Evolutionary conservation across 495 filamentous ascomycete genomes (phyloP), one percentile per base, ranked within the genome.

Genomic region (Achaetomiella virescens): DNA sequence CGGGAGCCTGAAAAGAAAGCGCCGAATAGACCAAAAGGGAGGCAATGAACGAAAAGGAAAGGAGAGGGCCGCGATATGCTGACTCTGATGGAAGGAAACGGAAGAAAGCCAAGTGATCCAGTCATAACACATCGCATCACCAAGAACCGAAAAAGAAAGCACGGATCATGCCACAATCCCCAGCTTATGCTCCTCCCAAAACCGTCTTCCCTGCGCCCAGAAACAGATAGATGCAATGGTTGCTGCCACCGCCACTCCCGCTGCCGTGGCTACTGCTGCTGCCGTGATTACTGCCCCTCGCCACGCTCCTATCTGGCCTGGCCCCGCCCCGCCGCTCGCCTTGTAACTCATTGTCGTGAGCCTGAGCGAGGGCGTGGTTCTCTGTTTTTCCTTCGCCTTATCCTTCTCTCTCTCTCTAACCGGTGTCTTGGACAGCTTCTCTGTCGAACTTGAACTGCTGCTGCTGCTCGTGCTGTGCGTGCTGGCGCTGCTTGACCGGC

Each of bases 181-280:
- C 27, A 60, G 57, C 43, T 60, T 65, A 0, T 52, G 49, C 3
- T 57, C 37, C 44, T 55, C 46, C 17, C 49, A 50, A 36, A 35
- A 56, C 18, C 54, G 54, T 17, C 54, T 40, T 4, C 59, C 38
- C 62, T 50, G 17, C 57, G 33, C 25, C 56, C 52, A 4, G 60
- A 62, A 17, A 64, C 52, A 4, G 60, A 62, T 15, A 64, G 43
- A 35, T 64, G 62, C n/a, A 64, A 20, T 61, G 55, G 36, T 61
- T 58, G 11, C n/a, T 44, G 18, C 29, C 18, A n/a, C n/a, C n/a
- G n/a, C n/a, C n/a, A n/a, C n/a, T n/a, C n/a, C n/a, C n/a, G 42
- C 42, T 47, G 42, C 38, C 8, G 24, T 37, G 27, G 49, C 49
- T 7, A n/a, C 40, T 35, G 40, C 37, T 31, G 22, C 49, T 31